A percentile compares a stretch with the other conserved stretches of the same genome.
Evolutionary conservation across 768 basidiomycete species (phyloP).

Genomic region (Lentinus tigrinus): DNA sequence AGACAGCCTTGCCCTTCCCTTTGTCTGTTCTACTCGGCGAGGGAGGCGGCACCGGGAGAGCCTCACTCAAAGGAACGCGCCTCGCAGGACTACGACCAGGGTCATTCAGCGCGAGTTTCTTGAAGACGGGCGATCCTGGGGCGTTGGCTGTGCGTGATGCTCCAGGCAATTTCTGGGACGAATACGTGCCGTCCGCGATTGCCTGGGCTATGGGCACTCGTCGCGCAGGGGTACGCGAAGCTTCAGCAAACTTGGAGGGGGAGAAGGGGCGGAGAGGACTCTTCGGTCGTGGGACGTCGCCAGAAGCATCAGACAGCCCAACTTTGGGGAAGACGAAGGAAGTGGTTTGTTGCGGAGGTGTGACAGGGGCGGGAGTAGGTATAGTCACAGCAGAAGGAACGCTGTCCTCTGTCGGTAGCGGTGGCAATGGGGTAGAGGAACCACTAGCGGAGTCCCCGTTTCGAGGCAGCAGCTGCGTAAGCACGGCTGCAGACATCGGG

Average conservation of each 20-base stretch:
- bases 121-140: constrained; percentile 36
- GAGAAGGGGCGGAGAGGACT: constrained; percentile 31
- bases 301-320: background rate
- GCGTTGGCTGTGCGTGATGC: constrained; percentile 21
- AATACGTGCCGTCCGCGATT: constrained; percentile 48
- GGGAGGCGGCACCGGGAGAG: background rate
- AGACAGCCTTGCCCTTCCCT: constrained; percentile 10
- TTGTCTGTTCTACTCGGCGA: constrained; percentile 18
- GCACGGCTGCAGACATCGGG: constrained; percentile 50
- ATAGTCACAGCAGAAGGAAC: background rate
- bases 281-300: constrained; percentile 28
- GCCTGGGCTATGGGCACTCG: constrained; percentile 59
- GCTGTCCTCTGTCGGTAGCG: background rate
- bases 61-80: constrained; percentile 29
- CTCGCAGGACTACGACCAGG: constrained; percentile 37
- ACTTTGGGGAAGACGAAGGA: constrained; percentile 12
- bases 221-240: constrained; percentile 58
- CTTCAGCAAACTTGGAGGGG: constrained; percentile 39
- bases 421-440: constrained; percentile 7
- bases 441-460: background rate
- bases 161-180: constrained; percentile 44
- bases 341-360: background rate
- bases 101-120: constrained; percentile 38
- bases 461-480: constrained; percentile 36
- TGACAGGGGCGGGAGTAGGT: background rate